phyloP scores from a whole-genome alignment of 768 basidiomycete genomes.

The Lactarius sp. region DNA sequence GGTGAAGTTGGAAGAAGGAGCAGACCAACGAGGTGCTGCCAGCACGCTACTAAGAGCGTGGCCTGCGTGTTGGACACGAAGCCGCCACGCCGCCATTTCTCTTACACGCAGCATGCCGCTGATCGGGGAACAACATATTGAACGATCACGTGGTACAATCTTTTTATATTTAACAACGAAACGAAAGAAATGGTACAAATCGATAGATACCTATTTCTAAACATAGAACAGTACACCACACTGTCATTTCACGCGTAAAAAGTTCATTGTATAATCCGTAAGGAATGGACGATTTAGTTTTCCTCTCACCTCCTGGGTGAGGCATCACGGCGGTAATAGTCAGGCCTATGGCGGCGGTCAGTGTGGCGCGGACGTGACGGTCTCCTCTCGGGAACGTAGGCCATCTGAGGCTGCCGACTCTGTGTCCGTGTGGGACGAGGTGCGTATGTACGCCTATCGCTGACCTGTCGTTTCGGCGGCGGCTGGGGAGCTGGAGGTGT shows the following conservation, averaged over 20 bases:
- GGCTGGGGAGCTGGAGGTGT: neutral
- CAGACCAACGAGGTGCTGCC: conserved; percentile 17
- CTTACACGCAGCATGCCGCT: neutral
- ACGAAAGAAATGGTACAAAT: neutral
- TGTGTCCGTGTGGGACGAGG: conserved; percentile 14
- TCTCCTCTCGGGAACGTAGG: conserved; percentile 14
- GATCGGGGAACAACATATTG: neutral
- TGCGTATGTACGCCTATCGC: conserved; percentile 15
- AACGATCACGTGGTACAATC: conserved; percentile 16
- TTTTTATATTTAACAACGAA: neutral
- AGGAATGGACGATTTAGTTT: neutral
- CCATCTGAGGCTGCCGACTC: conserved; percentile 21
- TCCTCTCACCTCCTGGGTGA: conserved; percentile 31
- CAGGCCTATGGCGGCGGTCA: conserved; percentile 29
- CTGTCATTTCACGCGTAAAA: conserved; percentile 9
- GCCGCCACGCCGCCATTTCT: neutral
- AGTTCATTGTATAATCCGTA: neutral
- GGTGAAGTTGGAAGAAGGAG: neutral
- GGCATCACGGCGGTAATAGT: conserved; percentile 33
- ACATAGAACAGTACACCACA: conserved; percentile 3
- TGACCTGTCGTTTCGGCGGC: conserved; percentile 18
- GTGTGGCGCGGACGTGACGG: conserved; percentile 16
- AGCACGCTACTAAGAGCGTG: conserved; percentile 18
- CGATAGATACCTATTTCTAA: conserved; percentile 7
- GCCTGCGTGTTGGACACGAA: conserved; percentile 8